phyloP scores from a whole-genome alignment of 192 early-diverging fungal species.

The Geranomyces variabilis region DNA sequence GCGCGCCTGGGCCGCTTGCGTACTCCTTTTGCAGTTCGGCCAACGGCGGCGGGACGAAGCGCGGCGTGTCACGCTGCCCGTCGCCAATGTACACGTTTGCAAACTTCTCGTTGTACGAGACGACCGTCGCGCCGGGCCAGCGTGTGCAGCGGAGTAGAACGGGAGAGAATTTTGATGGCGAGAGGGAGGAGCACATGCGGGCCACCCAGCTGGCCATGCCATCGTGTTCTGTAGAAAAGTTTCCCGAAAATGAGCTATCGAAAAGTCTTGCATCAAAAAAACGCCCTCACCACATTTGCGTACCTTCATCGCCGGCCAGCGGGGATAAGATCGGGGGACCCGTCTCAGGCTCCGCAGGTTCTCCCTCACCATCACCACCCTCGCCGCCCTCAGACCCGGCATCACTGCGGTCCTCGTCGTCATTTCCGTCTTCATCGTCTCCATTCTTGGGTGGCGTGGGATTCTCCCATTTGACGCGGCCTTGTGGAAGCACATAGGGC shows the following conservation, averaged over 20 bases:
- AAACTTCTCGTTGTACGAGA: constrained; percentile 68
- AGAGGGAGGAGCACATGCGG: constrained; percentile 48
- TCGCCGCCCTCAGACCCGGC: constrained; percentile 35
- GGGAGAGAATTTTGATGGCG: constrained; percentile 58
- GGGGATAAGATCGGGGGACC: constrained; percentile 52
- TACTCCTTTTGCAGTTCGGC: constrained; percentile 55
- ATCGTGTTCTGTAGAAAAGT: constrained; percentile 38
- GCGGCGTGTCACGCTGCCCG: constrained; percentile 50
- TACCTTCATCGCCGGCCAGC: constrained; percentile 55
- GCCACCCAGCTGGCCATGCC: constrained; percentile 54
- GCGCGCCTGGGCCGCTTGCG: constrained; percentile 39
- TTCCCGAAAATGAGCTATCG: no score
- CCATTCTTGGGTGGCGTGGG: constrained; percentile 48
- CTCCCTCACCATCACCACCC: constrained; percentile 35
- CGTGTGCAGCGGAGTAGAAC: constrained; percentile 52
- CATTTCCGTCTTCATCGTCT: constrained; percentile 34
- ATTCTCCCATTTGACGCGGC: constrained; percentile 58
- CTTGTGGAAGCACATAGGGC: constrained; percentile 65
- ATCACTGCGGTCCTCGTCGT: constrained; percentile 39
- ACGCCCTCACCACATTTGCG: no score
- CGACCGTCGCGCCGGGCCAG: constrained; percentile 61
- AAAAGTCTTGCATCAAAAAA: no score
- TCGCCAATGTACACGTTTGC: constrained; percentile 67
- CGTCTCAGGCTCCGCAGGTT: constrained; percentile 51
- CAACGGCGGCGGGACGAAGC: constrained; percentile 47